Base-by-base conservation (phyloP, 2,329 filamentous ascomycete genomes). In the Phoma sp. region DNA sequence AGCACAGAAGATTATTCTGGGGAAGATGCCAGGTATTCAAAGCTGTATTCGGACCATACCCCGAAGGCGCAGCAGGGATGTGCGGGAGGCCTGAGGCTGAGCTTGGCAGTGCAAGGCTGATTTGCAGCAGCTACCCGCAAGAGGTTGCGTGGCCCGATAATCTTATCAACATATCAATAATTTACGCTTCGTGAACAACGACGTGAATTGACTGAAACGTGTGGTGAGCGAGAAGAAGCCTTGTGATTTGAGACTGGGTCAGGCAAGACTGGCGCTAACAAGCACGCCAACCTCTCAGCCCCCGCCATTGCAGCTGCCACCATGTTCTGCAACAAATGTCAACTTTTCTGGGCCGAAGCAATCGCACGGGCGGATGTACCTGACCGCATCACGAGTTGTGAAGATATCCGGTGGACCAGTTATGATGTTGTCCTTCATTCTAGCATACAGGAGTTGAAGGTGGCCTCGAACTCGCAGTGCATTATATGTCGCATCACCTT, bases 401-500 rank as follows among this genome's bases (percentile, higher is more conserved):
- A 37, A 30, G 32, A 47, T 29, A 17, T 42, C 6, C 26, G 11
- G 2, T 42, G 39, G 39, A 7, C 39, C 4, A 30, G 7, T 2
- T 32, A 32, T n/a, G 18, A 30, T 14, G 10, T 23, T 2, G 14
- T 42, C 3, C 28, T 42, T 10, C 39, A 42, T 10, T 29, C 33
- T n/a, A 20, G 5, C n/a, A 9, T 48, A 14, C 34, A n/a, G 10
- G 59, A 65, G 28, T 47, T 68, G 29, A 61, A 62, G 46, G 12
- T 18, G 11, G 53, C 62, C 4, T 62, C 65, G 7, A 43, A 58
- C n/a, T 34, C 20, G 12, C 42, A 26, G 6, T 68, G 63, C 37
- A 46, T 48, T 1, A 39, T 64, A 7, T 68, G 64, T 47, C 59
- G 65, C 47, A 54, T 61, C 11, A 61, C 64, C 21, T 54, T 53